Base-by-base conservation (phyloP, 441 rosid species). In the Gossypium schwendimanii region DNA sequence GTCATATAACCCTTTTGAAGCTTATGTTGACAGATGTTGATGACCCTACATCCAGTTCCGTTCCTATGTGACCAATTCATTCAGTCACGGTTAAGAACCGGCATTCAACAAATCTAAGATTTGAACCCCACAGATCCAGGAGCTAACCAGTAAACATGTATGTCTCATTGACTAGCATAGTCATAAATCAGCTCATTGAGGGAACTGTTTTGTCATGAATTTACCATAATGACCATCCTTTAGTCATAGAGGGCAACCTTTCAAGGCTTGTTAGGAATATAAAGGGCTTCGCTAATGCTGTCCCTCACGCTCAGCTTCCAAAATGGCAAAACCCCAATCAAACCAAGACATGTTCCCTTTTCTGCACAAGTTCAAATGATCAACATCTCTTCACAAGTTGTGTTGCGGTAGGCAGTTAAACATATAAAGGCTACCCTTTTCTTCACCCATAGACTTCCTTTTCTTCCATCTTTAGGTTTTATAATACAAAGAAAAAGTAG, bases 31-130 rank as follows among this genome's bases (percentile, higher is more conserved):
- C 41, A 36, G 47, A 73, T 73, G 41, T 68, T 6, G 10, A 12
- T 57, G 69, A 70, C 78, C 75, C 75, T 74, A 74, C 52, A 18
- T 47, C 69, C 69, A 57, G 58, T 18, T 33, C 50, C 50, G n/a
- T 58, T 50, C 55, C 53, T 54, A 12, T 70, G 47, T 8, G 33
- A n/a, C 72, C 70, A 17, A 57, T 49, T 49, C 17, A 49, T 49
- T 14, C 6, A 14, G 2, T 15, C 54, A 49, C 17, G 6, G 18
- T 49, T 49, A n/a, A 49, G 54, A n/a, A 14, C 2, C 17, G 3
- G 17, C 18, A 1, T 33, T 33, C 39, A 33, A 33, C 39, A 33
- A 33, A 33, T 33, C 39, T 33, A 33, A 33, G 39, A 33, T 33
- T 33, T 33, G 8, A 33, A 33, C 39, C 39, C 39, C 39, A 33